Percentiles rank a stretch among this genome's conserved stretches.
Conservation (phyloP, 73 alveolate species). For the Tetrahymena borealis region DNA sequence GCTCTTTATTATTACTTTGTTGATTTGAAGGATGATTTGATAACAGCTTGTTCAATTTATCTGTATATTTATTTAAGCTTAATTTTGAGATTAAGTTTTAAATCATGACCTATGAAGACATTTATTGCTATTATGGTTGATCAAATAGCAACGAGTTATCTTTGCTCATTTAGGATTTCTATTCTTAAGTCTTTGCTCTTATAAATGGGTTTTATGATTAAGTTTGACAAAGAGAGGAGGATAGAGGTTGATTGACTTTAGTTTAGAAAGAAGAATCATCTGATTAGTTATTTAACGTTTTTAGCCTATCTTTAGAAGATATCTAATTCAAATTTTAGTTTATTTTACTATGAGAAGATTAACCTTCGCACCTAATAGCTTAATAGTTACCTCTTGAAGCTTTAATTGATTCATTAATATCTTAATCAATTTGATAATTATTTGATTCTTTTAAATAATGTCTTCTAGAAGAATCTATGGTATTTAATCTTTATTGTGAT, state of each 20-base stretch:
- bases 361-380: too few relatives aligned
- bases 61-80: not conserved
- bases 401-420: not conserved
- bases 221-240: too few relatives aligned
- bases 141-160: not conserved
- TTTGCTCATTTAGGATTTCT: not conserved
- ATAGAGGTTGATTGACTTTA: too few relatives aligned
- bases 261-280: too few relatives aligned
- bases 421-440: not conserved
- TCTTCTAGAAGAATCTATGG: not conserved
- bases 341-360: too few relatives aligned
- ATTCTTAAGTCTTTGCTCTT: not conserved
- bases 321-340: too few relatives aligned
- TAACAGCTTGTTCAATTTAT: not conserved
- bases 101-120: not conserved
- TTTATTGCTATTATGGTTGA: not conserved
- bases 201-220: not conserved
- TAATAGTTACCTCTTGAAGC: too few relatives aligned
- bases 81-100: not conserved
- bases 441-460: not conserved
- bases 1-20: not conserved
- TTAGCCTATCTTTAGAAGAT: too few relatives aligned
- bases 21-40: not conserved
- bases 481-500: not conserved
- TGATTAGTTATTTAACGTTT: too few relatives aligned